Percentiles rank a stretch among this genome's conserved stretches.
Conservation (phyloP, 371 early-diverging fungal species). For the Rhizopus delemar region DNA sequence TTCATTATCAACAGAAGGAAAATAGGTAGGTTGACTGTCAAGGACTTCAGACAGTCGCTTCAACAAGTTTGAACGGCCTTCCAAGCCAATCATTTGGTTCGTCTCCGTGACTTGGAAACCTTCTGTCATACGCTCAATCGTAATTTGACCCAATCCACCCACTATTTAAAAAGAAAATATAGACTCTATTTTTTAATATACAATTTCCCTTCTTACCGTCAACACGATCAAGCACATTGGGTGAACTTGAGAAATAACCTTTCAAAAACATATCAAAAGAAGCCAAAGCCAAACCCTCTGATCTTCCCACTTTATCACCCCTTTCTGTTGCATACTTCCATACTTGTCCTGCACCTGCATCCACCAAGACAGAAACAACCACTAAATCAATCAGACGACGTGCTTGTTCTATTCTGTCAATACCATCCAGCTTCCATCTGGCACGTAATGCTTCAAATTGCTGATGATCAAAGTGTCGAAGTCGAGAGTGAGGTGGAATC, state of each 20-base stretch:
- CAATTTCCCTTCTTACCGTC: slow-evolving; percentile 57
- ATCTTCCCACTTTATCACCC: slow-evolving; percentile 58
- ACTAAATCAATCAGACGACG: slow-evolving; percentile 82
- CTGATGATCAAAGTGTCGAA: slow-evolving; percentile 80
- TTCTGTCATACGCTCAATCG: slow-evolving; percentile 57
- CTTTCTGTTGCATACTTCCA: slow-evolving; percentile 70
- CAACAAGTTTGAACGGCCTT: slow-evolving; percentile 77
- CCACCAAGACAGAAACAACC: slow-evolving; percentile 87
- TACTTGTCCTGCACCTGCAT: slow-evolving; percentile 88
- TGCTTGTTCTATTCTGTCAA: slow-evolving; percentile 59
- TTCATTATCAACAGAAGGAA: slow-evolving; percentile 41
- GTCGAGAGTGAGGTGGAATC: slow-evolving; percentile 88
- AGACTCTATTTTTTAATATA: slow-evolving; percentile 1
- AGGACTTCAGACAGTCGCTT: slow-evolving; percentile 67
- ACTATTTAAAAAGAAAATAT: slow-evolving; percentile 31
- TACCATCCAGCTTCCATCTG: slow-evolving; percentile 23
- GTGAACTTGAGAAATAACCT: slow-evolving; percentile 73
- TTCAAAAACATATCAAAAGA: slow-evolving; percentile 82
- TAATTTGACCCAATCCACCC: slow-evolving; percentile 56
- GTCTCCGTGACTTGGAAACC: slow-evolving; percentile 81
- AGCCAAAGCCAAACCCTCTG: slow-evolving; percentile 90
- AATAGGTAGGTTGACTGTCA: slow-evolving; percentile 59
- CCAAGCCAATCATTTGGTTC: slow-evolving; percentile 84
- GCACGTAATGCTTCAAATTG: slow-evolving; percentile 53
- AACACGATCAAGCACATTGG: slow-evolving; percentile 60